Percentiles rank a stretch among this genome's conserved stretches.
phyloP scores from a whole-genome alignment of 2,329 filamentous ascomycete species.

The Graphilbum sp. region DNA sequence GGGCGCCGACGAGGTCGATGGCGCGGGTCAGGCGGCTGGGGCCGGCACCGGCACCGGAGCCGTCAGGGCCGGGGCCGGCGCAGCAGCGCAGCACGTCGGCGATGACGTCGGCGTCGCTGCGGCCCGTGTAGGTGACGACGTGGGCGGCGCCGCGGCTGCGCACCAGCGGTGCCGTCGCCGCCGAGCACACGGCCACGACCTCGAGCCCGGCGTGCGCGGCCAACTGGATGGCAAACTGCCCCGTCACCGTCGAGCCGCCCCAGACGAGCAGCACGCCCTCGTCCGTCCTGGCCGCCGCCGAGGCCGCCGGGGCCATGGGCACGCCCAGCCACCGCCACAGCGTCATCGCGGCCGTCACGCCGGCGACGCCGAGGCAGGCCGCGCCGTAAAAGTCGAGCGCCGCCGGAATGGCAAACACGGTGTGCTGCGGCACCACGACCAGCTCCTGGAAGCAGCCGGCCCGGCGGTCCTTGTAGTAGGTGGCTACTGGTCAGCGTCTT shows the following conservation, averaged over 20 bases:
- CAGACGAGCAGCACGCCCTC: constrained; percentile 18
- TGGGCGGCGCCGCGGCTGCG: constrained; percentile 16
- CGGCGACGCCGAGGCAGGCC: constrained; percentile 23
- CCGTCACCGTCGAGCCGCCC: constrained; percentile 25
- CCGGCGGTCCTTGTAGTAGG: constrained; percentile 23
- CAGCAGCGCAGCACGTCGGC: constrained; percentile 14
- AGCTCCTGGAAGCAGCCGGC: constrained; percentile 26
- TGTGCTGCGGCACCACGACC: constrained; percentile 23
- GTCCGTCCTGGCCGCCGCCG: too few species aligned
- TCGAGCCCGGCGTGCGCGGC: constrained; percentile 17
- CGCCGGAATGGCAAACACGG: constrained; percentile 20
- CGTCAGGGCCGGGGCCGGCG: too few species aligned
- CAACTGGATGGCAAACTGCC: constrained; percentile 23
- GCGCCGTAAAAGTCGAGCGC: constrained; percentile 17
- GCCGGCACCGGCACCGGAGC: too few species aligned
- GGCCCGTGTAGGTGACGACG: constrained; percentile 18
- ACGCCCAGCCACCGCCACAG: constrained; percentile 23
- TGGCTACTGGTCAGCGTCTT: not conserved
- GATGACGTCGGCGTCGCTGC: constrained; percentile 16
- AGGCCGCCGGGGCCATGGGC: too few species aligned
- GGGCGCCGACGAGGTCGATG: constrained; percentile 21
- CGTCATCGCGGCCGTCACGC: constrained; percentile 23
- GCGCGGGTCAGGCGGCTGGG: constrained; percentile 17
- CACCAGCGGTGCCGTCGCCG: constrained; percentile 14
- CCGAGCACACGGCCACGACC: constrained; percentile 20